Conservation (phyloP, 305 asterid genomes). For the Coffea humblotiana region DNA sequence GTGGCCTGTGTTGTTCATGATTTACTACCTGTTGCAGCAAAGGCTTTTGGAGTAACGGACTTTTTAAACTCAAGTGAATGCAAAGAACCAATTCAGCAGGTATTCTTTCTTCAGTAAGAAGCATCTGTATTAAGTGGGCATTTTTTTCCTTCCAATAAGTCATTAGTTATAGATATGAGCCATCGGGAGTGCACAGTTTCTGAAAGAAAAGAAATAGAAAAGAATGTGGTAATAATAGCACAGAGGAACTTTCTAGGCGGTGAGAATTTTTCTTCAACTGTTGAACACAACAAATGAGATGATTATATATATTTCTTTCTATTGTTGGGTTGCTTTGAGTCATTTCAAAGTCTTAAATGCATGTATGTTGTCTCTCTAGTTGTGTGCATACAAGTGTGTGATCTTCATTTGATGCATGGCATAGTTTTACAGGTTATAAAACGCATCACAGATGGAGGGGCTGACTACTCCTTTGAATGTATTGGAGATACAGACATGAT, state of each 20-base stretch:
- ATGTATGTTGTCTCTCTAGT: background rate
- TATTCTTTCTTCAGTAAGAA: conserved; percentile 20
- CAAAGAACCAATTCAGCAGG: conserved; percentile 89
- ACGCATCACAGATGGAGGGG: conserved; percentile 80
- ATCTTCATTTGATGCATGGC: background rate
- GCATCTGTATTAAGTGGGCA: background rate
- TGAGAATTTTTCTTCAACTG: background rate
- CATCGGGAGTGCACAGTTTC: background rate
- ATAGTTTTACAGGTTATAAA: conserved; percentile 61
- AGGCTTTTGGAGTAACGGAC: conserved; percentile 85
- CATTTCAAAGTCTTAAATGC: background rate
- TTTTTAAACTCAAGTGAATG: conserved; percentile 75
- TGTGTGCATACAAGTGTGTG: background rate
- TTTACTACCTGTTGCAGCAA: conserved; percentile 44
- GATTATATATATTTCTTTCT: background rate
- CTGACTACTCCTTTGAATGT: conserved; percentile 92
- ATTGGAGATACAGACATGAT: conserved; percentile 82
- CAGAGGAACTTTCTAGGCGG: background rate
- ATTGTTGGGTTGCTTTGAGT: background rate
- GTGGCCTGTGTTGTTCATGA: background rate
- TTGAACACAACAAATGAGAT: background rate
- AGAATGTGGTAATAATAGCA: background rate
- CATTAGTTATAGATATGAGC: background rate
- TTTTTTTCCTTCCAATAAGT: background rate
- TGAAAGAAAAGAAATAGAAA: background rate